phyloP scores from a whole-genome alignment of 805 yeast genomes.

The Saturnispora hagleri region DNA sequence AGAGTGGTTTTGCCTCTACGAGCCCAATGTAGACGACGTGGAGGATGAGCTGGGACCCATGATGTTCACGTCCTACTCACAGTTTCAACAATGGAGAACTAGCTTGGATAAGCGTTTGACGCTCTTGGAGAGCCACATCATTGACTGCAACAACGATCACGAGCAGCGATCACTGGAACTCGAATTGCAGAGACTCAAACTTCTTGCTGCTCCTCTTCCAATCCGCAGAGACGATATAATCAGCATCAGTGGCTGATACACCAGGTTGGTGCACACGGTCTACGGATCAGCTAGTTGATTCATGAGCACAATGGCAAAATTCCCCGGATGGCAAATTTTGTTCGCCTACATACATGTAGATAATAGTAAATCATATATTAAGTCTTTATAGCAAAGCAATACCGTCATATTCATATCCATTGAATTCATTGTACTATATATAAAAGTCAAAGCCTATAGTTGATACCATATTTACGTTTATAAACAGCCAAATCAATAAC shows the following conservation, averaged over 20 bases:
- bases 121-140: neutral
- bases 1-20: slow-evolving; percentile 3
- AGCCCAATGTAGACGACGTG: neutral
- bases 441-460: neutral
- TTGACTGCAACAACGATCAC: neutral
- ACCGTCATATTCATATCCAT: neutral
- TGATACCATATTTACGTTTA: neutral
- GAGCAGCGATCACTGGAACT: neutral
- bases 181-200: neutral
- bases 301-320: neutral
- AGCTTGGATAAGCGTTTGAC: neutral
- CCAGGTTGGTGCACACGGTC: neutral
- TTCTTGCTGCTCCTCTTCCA: neutral
- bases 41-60: neutral
- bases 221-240: neutral
- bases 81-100: neutral
- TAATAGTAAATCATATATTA: neutral
- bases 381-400: neutral
- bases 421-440: neutral
- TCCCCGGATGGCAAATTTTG: neutral
- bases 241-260: neutral
- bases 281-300: neutral
- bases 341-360: neutral
- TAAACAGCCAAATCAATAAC: neutral
- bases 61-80: neutral